Base-by-base conservation (phyloP, 495 filamentous ascomycete species). In the Cercophora samala region DNA sequence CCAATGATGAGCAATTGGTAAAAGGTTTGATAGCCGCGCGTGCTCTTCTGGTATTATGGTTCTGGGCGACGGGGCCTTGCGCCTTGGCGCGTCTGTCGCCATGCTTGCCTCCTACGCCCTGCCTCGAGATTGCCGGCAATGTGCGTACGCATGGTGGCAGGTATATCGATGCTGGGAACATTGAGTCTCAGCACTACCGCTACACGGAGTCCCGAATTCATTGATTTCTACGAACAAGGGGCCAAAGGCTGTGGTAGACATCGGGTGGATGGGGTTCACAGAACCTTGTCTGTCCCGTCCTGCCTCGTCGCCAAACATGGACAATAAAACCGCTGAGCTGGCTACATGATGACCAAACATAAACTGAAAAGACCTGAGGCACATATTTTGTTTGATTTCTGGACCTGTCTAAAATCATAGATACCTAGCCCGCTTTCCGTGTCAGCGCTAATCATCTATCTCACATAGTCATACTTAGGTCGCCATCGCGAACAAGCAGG, bases 1-100 rank as follows among this genome's bases (percentile, higher is more conserved):
- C 82, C 83, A 58, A 75, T 86, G 85, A 88, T 88, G 85, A 85
- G 66, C 75, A 71, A 74, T 70, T 84, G 85, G 85, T 88, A 88
- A 88, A 88, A 88, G 85, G 85, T 83, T 83, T 69, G 83, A 88
- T 81, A 79, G 78, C 65, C 64, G 58, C 55, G 60, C 5, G 25
- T 19, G 69, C 70, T 70, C 72, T 69, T 73, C 76, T 73, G 75
- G 76, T 77, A 71, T 70, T 70, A 73, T 73, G 77, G 76, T 78
- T 76, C 75, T 77, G 77, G 71, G 79, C 77, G 71, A 69, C 69
- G 24, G 37, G 66, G 70, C 61, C 63, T 62, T 64, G 68, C 70
- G 70, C 69, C 63, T 63, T 68, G 60, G 73, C 76, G 74, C 73
- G 75, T 74, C 76, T 63, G 24, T 42, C 56, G 63, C 67, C 63